phyloP scores from a whole-genome alignment of 2,329 filamentous ascomycete genomes.

The Exophiala mesophila region DNA sequence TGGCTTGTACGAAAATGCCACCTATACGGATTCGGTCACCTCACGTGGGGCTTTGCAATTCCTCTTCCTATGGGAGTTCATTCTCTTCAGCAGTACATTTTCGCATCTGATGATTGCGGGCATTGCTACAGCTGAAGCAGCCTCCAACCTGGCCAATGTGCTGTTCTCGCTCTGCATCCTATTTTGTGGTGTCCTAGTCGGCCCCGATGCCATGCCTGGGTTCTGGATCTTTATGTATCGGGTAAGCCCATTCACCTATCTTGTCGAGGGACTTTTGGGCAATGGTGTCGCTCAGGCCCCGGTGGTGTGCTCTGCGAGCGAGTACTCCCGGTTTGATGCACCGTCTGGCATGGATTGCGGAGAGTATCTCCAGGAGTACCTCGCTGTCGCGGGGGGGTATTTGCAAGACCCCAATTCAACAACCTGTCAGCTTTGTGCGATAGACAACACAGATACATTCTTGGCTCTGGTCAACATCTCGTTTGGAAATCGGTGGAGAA shows the following conservation, averaged over 20 bases:
- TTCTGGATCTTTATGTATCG: slow-evolving; percentile 81
- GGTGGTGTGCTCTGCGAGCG: slow-evolving; percentile 64
- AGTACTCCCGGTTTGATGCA: slow-evolving; percentile 63
- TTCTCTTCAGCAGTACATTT: slow-evolving; percentile 67
- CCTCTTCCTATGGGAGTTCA: slow-evolving; percentile 56
- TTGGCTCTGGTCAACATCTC: slow-evolving; percentile 44
- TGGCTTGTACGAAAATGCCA: slow-evolving; percentile 39
- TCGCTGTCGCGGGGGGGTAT: slow-evolving; percentile 44
- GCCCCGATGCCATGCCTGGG: slow-evolving; percentile 52
- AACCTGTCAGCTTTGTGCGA: slow-evolving; percentile 50
- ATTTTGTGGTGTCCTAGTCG: slow-evolving; percentile 46
- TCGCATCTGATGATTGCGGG: slow-evolving; percentile 73
- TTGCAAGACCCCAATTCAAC: slow-evolving; percentile 45
- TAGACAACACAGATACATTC: slow-evolving; percentile 45
- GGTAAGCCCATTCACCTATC: slow-evolving; percentile 75
- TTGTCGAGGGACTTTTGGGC: slow-evolving; percentile 68
- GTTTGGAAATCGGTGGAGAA: slow-evolving; percentile 47
- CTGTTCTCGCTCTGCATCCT: slow-evolving; percentile 55
- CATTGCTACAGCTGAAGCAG: slow-evolving; percentile 65
- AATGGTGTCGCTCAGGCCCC: slow-evolving; percentile 62
- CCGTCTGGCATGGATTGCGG: slow-evolving; percentile 52
- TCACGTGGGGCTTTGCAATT: slow-evolving; percentile 71
- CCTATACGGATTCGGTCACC: slow-evolving; percentile 61
- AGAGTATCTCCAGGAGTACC: slow-evolving; percentile 54
- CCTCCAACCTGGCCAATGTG: slow-evolving; percentile 57